These are phyloP conservation scores for Tricladium varicosporioides DNA, from an alignment of 2,329 filamentous ascomycete genomes.

Conservation along the genomic window DNA sequence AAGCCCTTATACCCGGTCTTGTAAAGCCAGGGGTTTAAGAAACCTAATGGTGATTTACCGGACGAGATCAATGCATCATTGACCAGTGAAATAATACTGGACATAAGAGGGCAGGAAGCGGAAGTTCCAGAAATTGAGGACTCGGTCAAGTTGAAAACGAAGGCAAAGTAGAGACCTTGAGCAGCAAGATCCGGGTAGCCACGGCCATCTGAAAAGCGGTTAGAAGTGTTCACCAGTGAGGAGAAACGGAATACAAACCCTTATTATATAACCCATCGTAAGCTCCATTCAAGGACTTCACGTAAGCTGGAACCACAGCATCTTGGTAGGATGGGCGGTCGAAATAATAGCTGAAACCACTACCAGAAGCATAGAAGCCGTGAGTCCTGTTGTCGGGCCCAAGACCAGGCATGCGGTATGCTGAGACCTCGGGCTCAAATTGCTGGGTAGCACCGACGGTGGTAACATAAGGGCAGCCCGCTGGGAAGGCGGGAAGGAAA, in stretches of 20 bases:
- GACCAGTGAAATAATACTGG: slow-evolving; percentile 56
- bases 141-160: slow-evolving; percentile 37
- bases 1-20: slow-evolving; percentile 35
- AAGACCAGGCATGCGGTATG: slow-evolving; percentile 32
- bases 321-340: slow-evolving; percentile 45
- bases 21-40: slow-evolving; percentile 45
- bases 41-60: slow-evolving; percentile 44
- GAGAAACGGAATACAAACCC: slow-evolving; percentile 2
- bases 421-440: slow-evolving; percentile 27
- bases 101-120: slow-evolving; percentile 54
- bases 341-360: slow-evolving; percentile 53
- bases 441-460: slow-evolving; percentile 21
- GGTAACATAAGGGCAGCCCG: slow-evolving; percentile 38
- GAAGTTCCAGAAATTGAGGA: slow-evolving; percentile 47
- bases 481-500: slow-evolving; percentile 56
- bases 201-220: slow-evolving; percentile 36
- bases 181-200: slow-evolving; percentile 52
- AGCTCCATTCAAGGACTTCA: slow-evolving; percentile 40
- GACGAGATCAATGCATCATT: slow-evolving; percentile 58
- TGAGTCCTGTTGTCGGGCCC: slow-evolving; percentile 34
- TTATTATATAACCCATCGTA: slow-evolving; percentile 46
- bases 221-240: background rate
- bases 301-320: slow-evolving; percentile 40
- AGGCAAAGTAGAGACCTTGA: slow-evolving; percentile 56
- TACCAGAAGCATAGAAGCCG: slow-evolving; percentile 41